Percentiles rank a stretch among this genome's conserved stretches.
Conservation (phyloP, 306 rosid species). For the Luffa aegyptiaca region DNA sequence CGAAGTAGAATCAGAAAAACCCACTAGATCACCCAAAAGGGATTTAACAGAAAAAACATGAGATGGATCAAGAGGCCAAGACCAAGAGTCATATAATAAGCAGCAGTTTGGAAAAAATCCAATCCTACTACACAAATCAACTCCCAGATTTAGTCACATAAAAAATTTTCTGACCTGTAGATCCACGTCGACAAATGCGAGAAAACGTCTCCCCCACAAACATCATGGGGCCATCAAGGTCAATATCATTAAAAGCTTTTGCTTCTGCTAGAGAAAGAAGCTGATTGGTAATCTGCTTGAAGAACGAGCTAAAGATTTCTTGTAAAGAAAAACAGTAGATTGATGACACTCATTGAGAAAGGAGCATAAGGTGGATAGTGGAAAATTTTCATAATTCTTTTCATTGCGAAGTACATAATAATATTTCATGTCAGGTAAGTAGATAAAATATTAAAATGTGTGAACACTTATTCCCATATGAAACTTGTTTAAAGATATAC, state of each 20-base stretch:
- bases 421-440: not conserved
- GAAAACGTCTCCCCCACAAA: conserved; percentile 80
- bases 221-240: conserved; percentile 34
- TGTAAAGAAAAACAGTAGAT: conserved; percentile 33
- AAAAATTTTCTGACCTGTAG: conserved; percentile 55
- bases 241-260: conserved; percentile 14
- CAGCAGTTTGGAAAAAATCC: not conserved
- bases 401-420: not conserved
- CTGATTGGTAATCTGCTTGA: conserved; percentile 65
- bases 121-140: not conserved
- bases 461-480: not conserved
- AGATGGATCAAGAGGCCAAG: too few relatives aligned
- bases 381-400: not conserved
- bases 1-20: too few relatives aligned
- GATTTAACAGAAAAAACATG: too few relatives aligned
- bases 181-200: conserved; percentile 88
- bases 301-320: conserved; percentile 50
- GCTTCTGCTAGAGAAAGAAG: conserved; percentile 58
- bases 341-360: not conserved
- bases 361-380: not conserved
- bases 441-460: not conserved
- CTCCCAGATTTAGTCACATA: conserved; percentile 8
- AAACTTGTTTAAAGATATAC: not conserved
- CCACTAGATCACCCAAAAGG: too few relatives aligned
- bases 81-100: not conserved